Evolutionary conservation across 2,329 filamentous ascomycete genomes (phyloP).

Genomic region (Tricladium varicosporioides): DNA sequence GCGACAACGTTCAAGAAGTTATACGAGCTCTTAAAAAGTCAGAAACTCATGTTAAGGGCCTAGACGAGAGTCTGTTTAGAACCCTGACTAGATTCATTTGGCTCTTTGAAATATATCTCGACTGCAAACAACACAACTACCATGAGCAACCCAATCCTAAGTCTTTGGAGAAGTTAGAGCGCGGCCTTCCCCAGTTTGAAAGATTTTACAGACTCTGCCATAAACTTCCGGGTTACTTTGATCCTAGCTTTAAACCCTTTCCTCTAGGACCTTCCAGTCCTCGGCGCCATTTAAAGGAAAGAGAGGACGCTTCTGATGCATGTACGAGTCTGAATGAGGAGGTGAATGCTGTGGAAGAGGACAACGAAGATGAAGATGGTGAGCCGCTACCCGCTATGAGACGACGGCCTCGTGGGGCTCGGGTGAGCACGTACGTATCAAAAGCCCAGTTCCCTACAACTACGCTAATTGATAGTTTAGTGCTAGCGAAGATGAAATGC

Average conservation of each 20-base stretch:
- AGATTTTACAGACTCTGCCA: slow-evolving; percentile 7
- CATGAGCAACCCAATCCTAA: slow-evolving; percentile 1
- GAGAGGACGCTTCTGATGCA: neutral
- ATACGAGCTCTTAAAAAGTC: slow-evolving; percentile 5
- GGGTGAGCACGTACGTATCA: slow-evolving; percentile 13
- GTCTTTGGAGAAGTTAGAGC: slow-evolving; percentile 24
- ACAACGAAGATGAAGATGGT: slow-evolving; percentile 25
- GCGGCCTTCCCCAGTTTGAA: slow-evolving; percentile 15
- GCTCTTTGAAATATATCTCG: slow-evolving; percentile 33
- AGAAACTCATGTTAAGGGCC: slow-evolving; percentile 10
- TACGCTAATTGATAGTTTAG: neutral
- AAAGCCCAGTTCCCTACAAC: neutral
- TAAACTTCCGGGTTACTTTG: neutral
- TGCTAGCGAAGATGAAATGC: slow-evolving; percentile 12
- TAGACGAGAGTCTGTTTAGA: slow-evolving; percentile 12
- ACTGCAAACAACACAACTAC: slow-evolving; percentile 23
- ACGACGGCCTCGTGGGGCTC: slow-evolving; percentile 26
- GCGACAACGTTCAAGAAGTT: slow-evolving; percentile 18
- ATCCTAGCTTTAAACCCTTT: neutral
- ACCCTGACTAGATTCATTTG: slow-evolving; percentile 21
- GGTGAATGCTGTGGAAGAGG: slow-evolving; percentile 1
- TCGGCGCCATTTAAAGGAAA: neutral
- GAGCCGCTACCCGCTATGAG: slow-evolving; percentile 41
- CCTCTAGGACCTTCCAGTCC: too few species aligned
- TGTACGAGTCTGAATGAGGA: too few species aligned